Evolutionary conservation across 306 rosid species (phyloP), one percentile per base, ranked within the genome.

Genomic region (Cicer yamashitae): DNA sequence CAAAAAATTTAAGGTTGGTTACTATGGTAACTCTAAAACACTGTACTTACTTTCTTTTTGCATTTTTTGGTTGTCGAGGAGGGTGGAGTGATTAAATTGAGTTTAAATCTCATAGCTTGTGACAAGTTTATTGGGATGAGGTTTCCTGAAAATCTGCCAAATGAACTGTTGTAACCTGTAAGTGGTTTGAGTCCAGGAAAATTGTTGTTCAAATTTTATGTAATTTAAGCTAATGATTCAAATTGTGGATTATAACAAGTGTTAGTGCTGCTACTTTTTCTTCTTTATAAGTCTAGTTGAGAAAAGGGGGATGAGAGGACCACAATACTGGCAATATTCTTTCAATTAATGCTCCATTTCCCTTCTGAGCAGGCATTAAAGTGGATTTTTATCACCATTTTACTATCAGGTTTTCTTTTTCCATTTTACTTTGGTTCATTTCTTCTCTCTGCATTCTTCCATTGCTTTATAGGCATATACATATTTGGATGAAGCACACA

Each of bases 401-500:
- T 18, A 48, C 20, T 8, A 47, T 48, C 8, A 59, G 72, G 25
- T 51, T 68, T 68, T 20, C n/a, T 61, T 68, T 41, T 22, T 20
- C 58, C 2, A 10, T 37, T 50, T 60, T 78, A 70, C 34, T 40
- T 61, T 4, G 46, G 83, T 85, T 89, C 56, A 66, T 67, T 77
- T 39, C 75, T 45, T 7, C 15, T 22, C 18, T 73, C 22, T 77
- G 63, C 38, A n/a, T 51, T 58, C 41, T 59, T 61, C 25, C 13
- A 20, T 71, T 79, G 34, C 67, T 75, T 15, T 56, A 1, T 75
- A 93, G 98, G 96, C 80, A 10, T 93, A 90, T 77, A 83, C 86
- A 25, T 93, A 93, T 79, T 87, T 92, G 90, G 98, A 92, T 8
- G 98, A 92, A 87, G 98, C 98, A 75, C 98, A 90, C 85, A 92